Conservation (phyloP, 1,284 basidiomycete genomes). For the Cutaneotrichosporon daszewskae region DNA sequence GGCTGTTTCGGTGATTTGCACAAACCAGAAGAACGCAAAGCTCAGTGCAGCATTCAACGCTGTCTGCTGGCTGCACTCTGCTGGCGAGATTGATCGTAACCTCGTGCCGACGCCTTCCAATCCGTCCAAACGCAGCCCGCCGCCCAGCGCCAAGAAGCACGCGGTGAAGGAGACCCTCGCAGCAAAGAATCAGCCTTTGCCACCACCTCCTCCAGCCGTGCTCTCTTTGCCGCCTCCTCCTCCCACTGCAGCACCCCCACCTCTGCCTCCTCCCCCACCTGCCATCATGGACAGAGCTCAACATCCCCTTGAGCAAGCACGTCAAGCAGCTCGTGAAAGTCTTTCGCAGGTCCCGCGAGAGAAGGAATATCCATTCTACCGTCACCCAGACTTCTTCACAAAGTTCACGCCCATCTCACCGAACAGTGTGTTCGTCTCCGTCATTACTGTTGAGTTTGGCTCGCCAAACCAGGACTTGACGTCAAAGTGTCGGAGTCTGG, state of each 20-base stretch:
- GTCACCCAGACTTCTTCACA: no score
- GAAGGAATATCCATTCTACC: not conserved
- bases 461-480: no score
- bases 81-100: conserved; percentile 20
- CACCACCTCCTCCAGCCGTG: not conserved
- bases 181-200: not conserved
- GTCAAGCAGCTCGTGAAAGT: no score
- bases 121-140: conserved; percentile 5
- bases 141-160: not conserved
- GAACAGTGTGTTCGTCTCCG: not conserved
- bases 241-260: not conserved
- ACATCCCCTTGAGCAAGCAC: no score
- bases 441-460: not conserved
- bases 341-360: not conserved
- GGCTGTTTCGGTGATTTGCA: not conserved
- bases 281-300: not conserved
- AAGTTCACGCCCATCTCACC: no score
- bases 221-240: not conserved
- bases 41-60: conserved; percentile 16
- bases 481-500: no score
- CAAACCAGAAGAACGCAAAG: conserved; percentile 20
- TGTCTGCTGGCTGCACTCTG: conserved; percentile 12
- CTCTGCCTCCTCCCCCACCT: not conserved
- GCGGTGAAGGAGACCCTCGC: not conserved
- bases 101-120: conserved; percentile 17